Evolutionary conservation across 1,284 basidiomycete genomes (phyloP), one percentile per base, ranked within the genome.

Genomic region (Cryptococcus sp.): DNA sequence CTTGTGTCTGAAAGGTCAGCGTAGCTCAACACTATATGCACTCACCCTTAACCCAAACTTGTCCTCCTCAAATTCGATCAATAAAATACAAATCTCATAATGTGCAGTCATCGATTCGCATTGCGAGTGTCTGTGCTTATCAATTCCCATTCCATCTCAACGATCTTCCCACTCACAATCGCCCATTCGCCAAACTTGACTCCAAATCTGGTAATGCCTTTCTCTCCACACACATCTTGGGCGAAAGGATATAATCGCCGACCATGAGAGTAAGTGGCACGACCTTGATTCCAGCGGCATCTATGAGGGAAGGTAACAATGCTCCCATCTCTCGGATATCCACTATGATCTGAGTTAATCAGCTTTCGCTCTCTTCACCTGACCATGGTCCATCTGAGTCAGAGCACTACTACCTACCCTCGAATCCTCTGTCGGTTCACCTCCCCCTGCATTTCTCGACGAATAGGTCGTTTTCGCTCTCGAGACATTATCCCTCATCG

Each of bases 61-160:
- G 74, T 96, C 89, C 75, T 98, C 91, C 67, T 98, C 95, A 64
- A 98, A 99, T 71, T 99, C 95, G 67, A 98, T 97, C n/a, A 98
- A 81, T 13, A 98, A 79, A 53, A 98, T 84, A 0, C 94, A 93
- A 45, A 89, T 86, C 76, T 93, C 94, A 78, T 98, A 98, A 72
- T 98, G 88, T 4, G 88, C 87, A 0, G 88, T 92, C 95, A 98
- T 98, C 15, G 91, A 76, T 76, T 98, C 95, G 78, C 95, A 98
- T 71, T 99, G 95, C 0, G 92, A 90, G 72, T 96, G 97, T 56
- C 92, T 96, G 61, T 1, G 13, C 30, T 31, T 15, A 49, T 46
- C 32, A 31, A 44, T 33, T 11, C 15, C 23, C 30, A 41, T 31
- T 8, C 15, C 35, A 52, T 49, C 35, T 36, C 5, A 13, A 43